Percentiles rank a stretch among this genome's conserved stretches.
Evolutionary conservation across 306 rosid species (phyloP).

Genomic region (Lupinus albus): DNA sequence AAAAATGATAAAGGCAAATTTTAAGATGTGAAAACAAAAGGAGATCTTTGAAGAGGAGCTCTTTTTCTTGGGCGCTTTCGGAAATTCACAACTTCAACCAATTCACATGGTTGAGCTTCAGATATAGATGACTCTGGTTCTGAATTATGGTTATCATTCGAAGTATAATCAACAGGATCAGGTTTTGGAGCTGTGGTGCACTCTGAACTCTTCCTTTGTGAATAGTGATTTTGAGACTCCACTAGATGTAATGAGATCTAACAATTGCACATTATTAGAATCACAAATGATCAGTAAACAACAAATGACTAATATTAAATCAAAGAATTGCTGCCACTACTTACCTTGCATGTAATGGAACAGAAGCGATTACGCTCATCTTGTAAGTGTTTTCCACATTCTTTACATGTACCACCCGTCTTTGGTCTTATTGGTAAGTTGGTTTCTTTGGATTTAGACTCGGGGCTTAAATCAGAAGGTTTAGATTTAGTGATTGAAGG

Average conservation of each 20-base stretch:
- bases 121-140: conserved; percentile 78
- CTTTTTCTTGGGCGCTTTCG: conserved; percentile 82
- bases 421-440: conserved; percentile 61
- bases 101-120: conserved; percentile 74
- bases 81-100: conserved; percentile 64
- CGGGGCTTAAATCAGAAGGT: conserved; percentile 62
- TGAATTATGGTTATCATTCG: conserved; percentile 49
- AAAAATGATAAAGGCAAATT: conserved; percentile 9
- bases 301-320: conserved; percentile 8
- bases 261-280: conserved; percentile 31
- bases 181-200: conserved; percentile 40
- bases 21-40: conserved; percentile 48
- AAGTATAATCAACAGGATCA: conserved; percentile 49
- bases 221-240: conserved; percentile 45
- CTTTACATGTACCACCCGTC: conserved; percentile 81
- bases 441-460: conserved; percentile 63
- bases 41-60: conserved; percentile 63
- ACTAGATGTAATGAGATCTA: conserved; percentile 51
- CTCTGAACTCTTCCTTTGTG: conserved; percentile 36
- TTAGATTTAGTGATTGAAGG: conserved; percentile 63
- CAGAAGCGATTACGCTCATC: conserved; percentile 85
- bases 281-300: conserved; percentile 14
- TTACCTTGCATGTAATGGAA: conserved; percentile 91
- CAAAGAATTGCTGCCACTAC: conserved; percentile 33
- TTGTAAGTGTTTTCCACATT: conserved; percentile 81